Conservation (phyloP, 306 rosid species). For the Vigna reflexopilosa region DNA sequence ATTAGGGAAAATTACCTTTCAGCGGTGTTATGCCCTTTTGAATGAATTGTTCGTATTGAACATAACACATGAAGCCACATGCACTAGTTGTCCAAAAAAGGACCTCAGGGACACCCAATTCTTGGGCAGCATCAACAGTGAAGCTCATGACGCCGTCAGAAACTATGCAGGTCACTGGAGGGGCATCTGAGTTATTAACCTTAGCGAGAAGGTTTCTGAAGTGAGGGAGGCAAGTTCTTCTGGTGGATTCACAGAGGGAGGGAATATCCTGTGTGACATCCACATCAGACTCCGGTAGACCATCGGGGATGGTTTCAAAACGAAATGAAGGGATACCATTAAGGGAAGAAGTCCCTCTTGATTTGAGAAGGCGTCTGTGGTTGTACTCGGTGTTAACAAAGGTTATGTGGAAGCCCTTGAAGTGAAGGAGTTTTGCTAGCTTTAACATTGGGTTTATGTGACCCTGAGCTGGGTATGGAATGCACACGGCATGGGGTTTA, state of each 20-base stretch:
- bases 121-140: slow-evolving; percentile 53
- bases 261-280: slow-evolving; percentile 59
- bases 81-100: slow-evolving; percentile 59
- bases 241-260: slow-evolving; percentile 48
- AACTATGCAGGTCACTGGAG: slow-evolving; percentile 60
- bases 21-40: slow-evolving; percentile 54
- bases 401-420: slow-evolving; percentile 51
- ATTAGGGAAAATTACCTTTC: slow-evolving; percentile 51
- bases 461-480: slow-evolving; percentile 58
- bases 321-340: slow-evolving; percentile 47
- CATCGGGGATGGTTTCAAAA: slow-evolving; percentile 56
- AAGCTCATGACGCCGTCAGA: slow-evolving; percentile 57
- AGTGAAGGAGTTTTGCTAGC: slow-evolving; percentile 52
- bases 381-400: slow-evolving; percentile 49
- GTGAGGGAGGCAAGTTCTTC: slow-evolving; percentile 45
- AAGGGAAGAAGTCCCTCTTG: slow-evolving; percentile 42
- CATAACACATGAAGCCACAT: slow-evolving; percentile 61
- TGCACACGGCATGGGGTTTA: slow-evolving; percentile 51
- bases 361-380: slow-evolving; percentile 53
- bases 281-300: slow-evolving; percentile 57
- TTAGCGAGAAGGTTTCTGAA: slow-evolving; percentile 51
- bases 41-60: slow-evolving; percentile 37
- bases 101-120: slow-evolving; percentile 55
- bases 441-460: slow-evolving; percentile 58
- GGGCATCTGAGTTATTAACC: slow-evolving; percentile 45